Evolutionary conservation across 208 protist genomes (phyloP), one percentile per base, ranked within the genome.

Genomic region (Borovskyia barvae): DNA sequence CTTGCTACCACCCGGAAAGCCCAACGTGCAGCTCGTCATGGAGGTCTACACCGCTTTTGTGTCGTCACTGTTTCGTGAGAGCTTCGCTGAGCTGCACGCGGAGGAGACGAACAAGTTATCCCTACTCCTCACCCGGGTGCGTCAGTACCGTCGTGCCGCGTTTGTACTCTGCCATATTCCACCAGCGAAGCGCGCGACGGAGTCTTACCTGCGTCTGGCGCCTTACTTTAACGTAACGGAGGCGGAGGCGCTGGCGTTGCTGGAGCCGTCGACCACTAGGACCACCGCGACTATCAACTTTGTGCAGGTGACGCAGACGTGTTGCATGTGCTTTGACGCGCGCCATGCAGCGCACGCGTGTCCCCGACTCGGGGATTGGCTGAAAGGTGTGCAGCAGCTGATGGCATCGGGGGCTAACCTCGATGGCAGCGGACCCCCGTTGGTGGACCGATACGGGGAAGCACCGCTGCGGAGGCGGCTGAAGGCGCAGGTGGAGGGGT

Each of bases 321-420:
- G 88, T 58, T 95, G 88, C 65, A 92, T 95, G 76, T 95, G 88
- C 61, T 72, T 95, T n/a, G 88, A 95, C 43, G 73, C 79, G 26
- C 74, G 63, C 6, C 88, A 95, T 66, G 80, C 88, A 7, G 89
- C 82, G 3, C 79, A 84, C 65, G 54, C 66, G 24, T 95, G 88
- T 46, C 88, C 88, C 19, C 70, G 79, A 0, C 59, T 95, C 17
- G 39, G 28, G 3, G 54, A 70, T 41, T 95, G 88, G 85, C 54
- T 92, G 45, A 39, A 24, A 30, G 75, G 81, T 29, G 78, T 87
- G 12, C 59, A 82, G 41, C 49, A 57, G 19, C 68, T 74, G 3
- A 47, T 25, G 9, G 3, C 24, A 8, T 52, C 37, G 24, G 47
- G 40, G 33, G 32, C 24, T 17, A 25, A 29, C 37, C 7, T 28